Base-by-base conservation (phyloP, 768 basidiomycete genomes). In the Astraeus odoratus region DNA sequence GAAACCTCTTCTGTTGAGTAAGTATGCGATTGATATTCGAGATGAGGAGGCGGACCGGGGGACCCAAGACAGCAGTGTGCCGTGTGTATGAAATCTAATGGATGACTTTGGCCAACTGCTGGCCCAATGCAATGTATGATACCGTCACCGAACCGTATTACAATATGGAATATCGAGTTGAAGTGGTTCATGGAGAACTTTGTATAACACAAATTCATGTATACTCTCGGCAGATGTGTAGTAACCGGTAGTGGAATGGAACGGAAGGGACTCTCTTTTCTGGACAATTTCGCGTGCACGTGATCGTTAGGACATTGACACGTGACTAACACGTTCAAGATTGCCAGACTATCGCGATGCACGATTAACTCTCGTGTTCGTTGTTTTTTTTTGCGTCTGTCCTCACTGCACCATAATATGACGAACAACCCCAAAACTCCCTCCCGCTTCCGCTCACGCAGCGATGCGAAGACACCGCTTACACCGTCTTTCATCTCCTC, bases 381-480 rank as follows among this genome's bases (percentile, higher is more conserved):
- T 36, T 7, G 19, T 20, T 36, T 37, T 22, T 5, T 10, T 10
- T 37, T 10, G 12, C 13, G 4, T 38, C 12, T 12, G 9, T 38
- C 22, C 9, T 38, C 13, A 20, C 12, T 23, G 8, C 19, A 13
- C 20, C 23, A 19, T 9, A 39, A 22, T 34, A 63, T 63, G 62
- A 33, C 42, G 9, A 55, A 29, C 44, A 53, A 43, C 8, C 73
- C 74, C 1, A 75, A 72, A 51, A 75, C 75, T 4, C 75, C 75
- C 2, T 59, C 68, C 15, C 63, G 70, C n/a, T 67, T 66, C 41
- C 67, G 74, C 2, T 71, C 73, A 23, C 71, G 73, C 43, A 75
- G 73, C 43, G 73, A 73, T 47, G 65, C 73, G 9, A 74, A 70
- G 38, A 74, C 75, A 0, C 75, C 74, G 0, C 62, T 76, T 12